Conservation (phyloP, 2,329 filamentous ascomycete species). For the Colletotrichum simmondsii region DNA sequence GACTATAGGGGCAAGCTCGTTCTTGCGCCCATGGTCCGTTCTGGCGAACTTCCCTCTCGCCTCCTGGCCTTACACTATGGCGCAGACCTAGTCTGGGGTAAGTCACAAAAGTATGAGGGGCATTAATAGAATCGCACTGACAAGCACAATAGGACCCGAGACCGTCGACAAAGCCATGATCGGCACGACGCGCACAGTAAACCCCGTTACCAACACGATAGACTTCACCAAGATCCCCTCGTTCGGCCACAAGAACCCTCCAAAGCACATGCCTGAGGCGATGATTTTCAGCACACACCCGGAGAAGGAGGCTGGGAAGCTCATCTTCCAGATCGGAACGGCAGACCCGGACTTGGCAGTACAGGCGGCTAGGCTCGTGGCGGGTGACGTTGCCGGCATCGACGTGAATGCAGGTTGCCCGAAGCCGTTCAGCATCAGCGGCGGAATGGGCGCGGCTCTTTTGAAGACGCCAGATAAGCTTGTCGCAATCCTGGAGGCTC, state of each 20-base stretch:
- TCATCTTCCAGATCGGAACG: constrained; percentile 95
- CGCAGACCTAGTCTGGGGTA: constrained; percentile 96
- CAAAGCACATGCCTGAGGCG: constrained; percentile 66
- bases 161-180: constrained; percentile 94
- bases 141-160: constrained; percentile 75
- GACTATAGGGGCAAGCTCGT: constrained; percentile 96
- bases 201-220: constrained; percentile 80
- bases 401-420: constrained; percentile 99
- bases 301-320: constrained; percentile 74
- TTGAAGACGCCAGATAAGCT: constrained; percentile 87
- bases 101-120: constrained; percentile 39
- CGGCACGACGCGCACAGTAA: constrained; percentile 82
- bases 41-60: constrained; percentile 92
- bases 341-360: constrained; percentile 86
- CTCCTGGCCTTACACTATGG: constrained; percentile 93
- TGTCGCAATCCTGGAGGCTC: constrained; percentile 81
- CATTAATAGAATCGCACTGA: constrained; percentile 3
- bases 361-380: constrained; percentile 84
- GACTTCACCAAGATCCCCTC: constrained; percentile 86
- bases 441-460: constrained; percentile 95
- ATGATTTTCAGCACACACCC: constrained; percentile 89
- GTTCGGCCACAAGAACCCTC: constrained; percentile 70
- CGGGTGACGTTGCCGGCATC: constrained; percentile 89
- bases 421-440: constrained; percentile 92
- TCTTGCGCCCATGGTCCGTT: constrained; percentile 96